Evolutionary conservation across 2,329 filamentous ascomycete genomes (phyloP).

Genomic region (Elsinoe perseae): DNA sequence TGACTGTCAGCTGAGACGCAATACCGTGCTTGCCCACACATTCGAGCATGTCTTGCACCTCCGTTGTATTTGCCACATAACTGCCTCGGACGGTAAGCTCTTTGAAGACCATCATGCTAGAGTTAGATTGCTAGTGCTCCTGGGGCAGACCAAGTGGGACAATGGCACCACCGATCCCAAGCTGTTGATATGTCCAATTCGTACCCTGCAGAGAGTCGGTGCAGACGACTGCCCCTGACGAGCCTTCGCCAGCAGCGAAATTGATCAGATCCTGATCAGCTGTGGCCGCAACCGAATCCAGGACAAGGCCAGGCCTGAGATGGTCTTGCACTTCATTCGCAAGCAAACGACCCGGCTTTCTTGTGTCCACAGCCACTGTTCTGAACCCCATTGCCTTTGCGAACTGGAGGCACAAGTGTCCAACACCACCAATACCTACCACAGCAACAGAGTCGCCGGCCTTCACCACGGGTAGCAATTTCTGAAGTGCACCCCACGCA

Average conservation of each 20-base stretch:
- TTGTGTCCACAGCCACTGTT: slow-evolving; percentile 40
- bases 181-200: background rate
- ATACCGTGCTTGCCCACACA: background rate
- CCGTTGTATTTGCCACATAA: background rate
- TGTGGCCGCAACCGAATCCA: background rate
- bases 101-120: background rate
- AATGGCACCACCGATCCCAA: background rate
- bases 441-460: slow-evolving; percentile 36
- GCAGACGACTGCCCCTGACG: background rate
- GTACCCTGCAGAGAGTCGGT: slow-evolving; percentile 1
- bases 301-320: background rate
- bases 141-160: background rate
- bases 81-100: background rate
- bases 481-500: slow-evolving; percentile 1
- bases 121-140: background rate
- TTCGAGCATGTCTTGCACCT: background rate
- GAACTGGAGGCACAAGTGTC: slow-evolving; percentile 42
- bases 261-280: background rate
- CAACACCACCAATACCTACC: slow-evolving; percentile 40
- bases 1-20: background rate
- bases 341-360: slow-evolving; percentile 36
- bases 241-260: background rate
- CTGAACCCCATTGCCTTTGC: slow-evolving; percentile 41
- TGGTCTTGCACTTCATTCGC: slow-evolving; percentile 24
- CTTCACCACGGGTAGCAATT: slow-evolving; percentile 17